A percentile compares a stretch with the other conserved stretches of the same genome.
Evolutionary conservation across 1,284 basidiomycete genomes (phyloP).

Genomic region (Fomitopsis palustris): DNA sequence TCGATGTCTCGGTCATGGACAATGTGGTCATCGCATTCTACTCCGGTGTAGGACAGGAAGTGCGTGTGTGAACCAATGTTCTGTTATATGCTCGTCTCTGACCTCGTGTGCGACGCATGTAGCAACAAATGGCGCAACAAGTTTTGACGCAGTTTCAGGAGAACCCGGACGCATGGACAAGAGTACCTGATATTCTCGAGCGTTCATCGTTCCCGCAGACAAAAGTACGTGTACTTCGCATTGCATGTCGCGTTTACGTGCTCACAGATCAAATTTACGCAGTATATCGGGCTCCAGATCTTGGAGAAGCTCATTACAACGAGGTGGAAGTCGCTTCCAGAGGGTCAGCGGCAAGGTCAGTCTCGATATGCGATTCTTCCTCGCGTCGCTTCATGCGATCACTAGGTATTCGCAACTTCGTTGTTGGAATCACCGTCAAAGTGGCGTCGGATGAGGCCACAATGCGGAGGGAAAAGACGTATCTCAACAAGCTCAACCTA

Average conservation of each 20-base stretch:
- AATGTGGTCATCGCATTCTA: conserved; percentile 29
- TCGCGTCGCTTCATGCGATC: not conserved
- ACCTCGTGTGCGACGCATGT: conserved; percentile 2
- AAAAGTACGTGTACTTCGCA: conserved; percentile 56
- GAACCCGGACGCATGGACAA: conserved; percentile 96
- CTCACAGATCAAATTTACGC: conserved; percentile 1
- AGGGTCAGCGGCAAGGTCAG: conserved; percentile 87
- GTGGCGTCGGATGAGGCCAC: conserved; percentile 85
- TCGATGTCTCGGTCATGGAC: conserved; percentile 33
- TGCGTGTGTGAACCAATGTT: conserved; percentile 10
- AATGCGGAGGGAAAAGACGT: conserved; percentile 92
- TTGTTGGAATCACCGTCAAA: conserved; percentile 92
- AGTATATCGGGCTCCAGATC: conserved; percentile 96
- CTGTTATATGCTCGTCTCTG: not conserved
- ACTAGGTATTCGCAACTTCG: conserved; percentile 93
- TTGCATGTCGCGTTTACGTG: not conserved
- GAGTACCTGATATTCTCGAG: conserved; percentile 94
- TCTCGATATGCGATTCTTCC: conserved; percentile 9
- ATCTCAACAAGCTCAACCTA: conserved; percentile 95
- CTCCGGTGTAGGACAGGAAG: conserved; percentile 29
- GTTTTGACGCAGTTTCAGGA: conserved; percentile 96
- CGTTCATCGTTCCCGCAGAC: conserved; percentile 84
- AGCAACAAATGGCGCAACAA: conserved; percentile 92
- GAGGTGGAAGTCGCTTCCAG: conserved; percentile 94
- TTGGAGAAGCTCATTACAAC: conserved; percentile 93